Conservation (phyloP, 2,329 filamentous ascomycete species). For the Hansfordia pulvinata region DNA sequence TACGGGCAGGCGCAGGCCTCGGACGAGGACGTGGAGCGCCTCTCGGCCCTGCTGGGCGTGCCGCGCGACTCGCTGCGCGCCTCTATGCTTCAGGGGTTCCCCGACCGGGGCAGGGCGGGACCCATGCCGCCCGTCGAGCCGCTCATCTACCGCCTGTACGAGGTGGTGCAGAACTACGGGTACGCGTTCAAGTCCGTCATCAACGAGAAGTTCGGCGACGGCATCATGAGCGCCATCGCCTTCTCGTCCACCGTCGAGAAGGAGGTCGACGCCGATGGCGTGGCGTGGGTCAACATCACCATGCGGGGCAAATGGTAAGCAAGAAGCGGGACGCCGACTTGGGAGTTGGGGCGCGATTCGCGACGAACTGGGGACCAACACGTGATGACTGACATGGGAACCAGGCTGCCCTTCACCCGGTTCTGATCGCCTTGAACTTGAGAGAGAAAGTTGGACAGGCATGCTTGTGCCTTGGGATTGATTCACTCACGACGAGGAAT, state of each 20-base stretch:
- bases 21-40: constrained; percentile 49
- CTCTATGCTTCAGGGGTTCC: constrained; percentile 53
- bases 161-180: constrained; percentile 94
- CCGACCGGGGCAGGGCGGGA: constrained; percentile 64
- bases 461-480: no score
- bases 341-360: not conserved
- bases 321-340: no score
- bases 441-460: no score
- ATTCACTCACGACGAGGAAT: no score
- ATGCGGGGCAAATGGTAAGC: constrained; percentile 73
- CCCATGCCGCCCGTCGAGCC: constrained; percentile 80
- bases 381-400: no score
- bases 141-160: constrained; percentile 79
- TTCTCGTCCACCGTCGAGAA: constrained; percentile 89
- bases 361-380: not conserved
- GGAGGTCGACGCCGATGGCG: constrained; percentile 74
- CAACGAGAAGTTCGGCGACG: constrained; percentile 90
- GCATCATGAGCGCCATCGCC: constrained; percentile 92
- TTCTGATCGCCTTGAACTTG: not conserved
- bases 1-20: constrained; percentile 75
- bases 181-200: constrained; percentile 91
- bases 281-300: constrained; percentile 69
- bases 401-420: constrained; percentile 1
- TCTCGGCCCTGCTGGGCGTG: constrained; percentile 53
- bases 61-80: constrained; percentile 39